Base-by-base conservation (phyloP, 2,329 filamentous ascomycete genomes). In the Pseudovirgaria hyperparasitica region DNA sequence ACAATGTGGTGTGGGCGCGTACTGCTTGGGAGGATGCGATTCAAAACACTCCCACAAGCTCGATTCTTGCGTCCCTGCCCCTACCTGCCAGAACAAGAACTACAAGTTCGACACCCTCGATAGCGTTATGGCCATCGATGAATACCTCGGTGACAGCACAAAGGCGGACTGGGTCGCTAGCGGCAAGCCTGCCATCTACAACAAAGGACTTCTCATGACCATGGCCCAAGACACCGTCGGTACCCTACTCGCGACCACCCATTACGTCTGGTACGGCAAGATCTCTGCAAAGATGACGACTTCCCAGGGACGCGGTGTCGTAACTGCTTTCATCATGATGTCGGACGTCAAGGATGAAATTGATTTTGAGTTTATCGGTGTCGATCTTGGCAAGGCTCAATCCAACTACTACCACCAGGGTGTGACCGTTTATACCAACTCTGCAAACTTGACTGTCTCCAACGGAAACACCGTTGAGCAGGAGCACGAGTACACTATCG, bases 341-440 rank as follows among this genome's bases (percentile, higher is more conserved):
- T 86, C 81, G 19, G 87, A 96, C 46, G 80, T 92, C 47, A 92
- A 94, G 67, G 90, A 98, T 48, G 90, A 98, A 58, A 93, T 98
- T 45, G 90, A 98, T 60, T 96, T 84, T 52, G 90, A 98, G 55
- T 96, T 80, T 52, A 70, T 98, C 29, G 90, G 90, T 39, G 70
- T 70, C 23, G 82, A 94, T 46, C 63, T 92, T 35, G 48, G 63
- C 24, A 70, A 67, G 36, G 82, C 79, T 11, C 86, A 98, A 63
- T 90, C 85, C 50, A 98, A 98, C 63, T 98, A 76, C 65, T 98
- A 94, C 60, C 94, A 79, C 61, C 86, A 94, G 60, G 90, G 90
- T 48, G 77, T 94, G 37, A 77, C 82, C 20, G 68, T 87, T 54
- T 96, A 84, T 92, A 62, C 70, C 38, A 82, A 94, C 50, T 76